phyloP scores from a whole-genome alignment of 1,139 yeast genomes.

The Pichia cactophila region DNA sequence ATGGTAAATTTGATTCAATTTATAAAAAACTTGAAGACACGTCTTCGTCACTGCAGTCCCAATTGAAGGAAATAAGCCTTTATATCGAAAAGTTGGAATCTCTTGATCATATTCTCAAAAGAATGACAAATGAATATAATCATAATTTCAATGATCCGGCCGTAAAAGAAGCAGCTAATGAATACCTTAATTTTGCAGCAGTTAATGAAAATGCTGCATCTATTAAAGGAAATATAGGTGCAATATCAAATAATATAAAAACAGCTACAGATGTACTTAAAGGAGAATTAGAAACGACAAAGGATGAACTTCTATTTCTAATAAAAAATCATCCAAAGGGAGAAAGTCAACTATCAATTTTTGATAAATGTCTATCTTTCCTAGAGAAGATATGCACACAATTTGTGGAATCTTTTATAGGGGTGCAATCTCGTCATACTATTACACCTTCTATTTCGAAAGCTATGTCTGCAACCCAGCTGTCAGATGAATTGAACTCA shows the following conservation, averaged over 20 bases:
- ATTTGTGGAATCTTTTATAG: conserved; percentile 13
- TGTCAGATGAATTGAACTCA: conserved; percentile 7
- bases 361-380: not conserved
- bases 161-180: conserved; percentile 63
- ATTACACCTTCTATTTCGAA: not conserved
- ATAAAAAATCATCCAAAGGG: not conserved
- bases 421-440: conserved; percentile 7
- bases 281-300: conserved; percentile 1
- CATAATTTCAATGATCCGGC: conserved; percentile 89
- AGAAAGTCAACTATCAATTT: not conserved
- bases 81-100: conserved; percentile 10
- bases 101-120: conserved; percentile 39
- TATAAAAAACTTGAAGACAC: conserved; percentile 6
- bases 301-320: not conserved
- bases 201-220: conserved; percentile 1
- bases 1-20: conserved; percentile 23
- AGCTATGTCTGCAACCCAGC: not conserved
- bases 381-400: conserved; percentile 1
- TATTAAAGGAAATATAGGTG: not conserved
- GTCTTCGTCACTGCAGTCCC: not conserved
- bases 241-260: not conserved
- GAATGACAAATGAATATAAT: conserved; percentile 55
- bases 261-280: not conserved
- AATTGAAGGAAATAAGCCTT: not conserved
- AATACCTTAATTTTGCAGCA: conserved; percentile 49